Evolutionary conservation across 768 basidiomycete genomes (phyloP), one percentile per base, ranked within the genome.

Genomic region (Crepidotus variabilis): DNA sequence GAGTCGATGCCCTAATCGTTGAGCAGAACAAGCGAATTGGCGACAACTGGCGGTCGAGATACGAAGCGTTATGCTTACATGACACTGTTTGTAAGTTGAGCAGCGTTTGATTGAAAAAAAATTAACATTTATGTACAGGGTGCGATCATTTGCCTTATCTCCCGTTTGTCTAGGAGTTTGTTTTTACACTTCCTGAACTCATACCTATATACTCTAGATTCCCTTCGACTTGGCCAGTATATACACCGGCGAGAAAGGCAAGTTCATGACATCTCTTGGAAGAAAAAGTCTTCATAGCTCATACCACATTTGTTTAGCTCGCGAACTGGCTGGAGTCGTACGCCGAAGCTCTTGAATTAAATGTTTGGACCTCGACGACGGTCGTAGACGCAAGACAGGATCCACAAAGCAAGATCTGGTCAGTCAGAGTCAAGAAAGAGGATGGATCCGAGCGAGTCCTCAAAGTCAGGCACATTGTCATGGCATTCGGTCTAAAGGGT

Each of bases 251-350:
- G 2, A 57, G 58, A 22, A 69, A 71, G 63, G 71, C 69, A 51
- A 23, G 51, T 9, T 1, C 14, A 14, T 20, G 28, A 16, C 22
- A 5, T 16, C 21, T 23, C 16, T 23, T 3, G 13, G 5, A 11
- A 1, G 11, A n/a, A 16, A 10, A 14, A 47, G 21, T 16, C 22
- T 8, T 11, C 4, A 20, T 28, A 24, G 34, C 32, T 10, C 16
- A 8, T 35, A 36, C 5, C 48, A 32, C 10, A 47, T 21, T 8
- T 53, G 32, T 22, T 7, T 51, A 84, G 81, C 74, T 88, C n/a
- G 86, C 80, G 1, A 81, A 83, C 58, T 88, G 84, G 82, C 69
- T 88, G 13, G 86, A 88, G 63, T 71, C 70, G 3, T 89, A 88
- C 57, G 85, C 81, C 0, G 72, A 80, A 2, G 65, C 75, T 2